A percentile compares a stretch with the other conserved stretches of the same genome.
Evolutionary conservation across 2,329 filamentous ascomycete species (phyloP).

Genomic region (Chaetomium strumarium): DNA sequence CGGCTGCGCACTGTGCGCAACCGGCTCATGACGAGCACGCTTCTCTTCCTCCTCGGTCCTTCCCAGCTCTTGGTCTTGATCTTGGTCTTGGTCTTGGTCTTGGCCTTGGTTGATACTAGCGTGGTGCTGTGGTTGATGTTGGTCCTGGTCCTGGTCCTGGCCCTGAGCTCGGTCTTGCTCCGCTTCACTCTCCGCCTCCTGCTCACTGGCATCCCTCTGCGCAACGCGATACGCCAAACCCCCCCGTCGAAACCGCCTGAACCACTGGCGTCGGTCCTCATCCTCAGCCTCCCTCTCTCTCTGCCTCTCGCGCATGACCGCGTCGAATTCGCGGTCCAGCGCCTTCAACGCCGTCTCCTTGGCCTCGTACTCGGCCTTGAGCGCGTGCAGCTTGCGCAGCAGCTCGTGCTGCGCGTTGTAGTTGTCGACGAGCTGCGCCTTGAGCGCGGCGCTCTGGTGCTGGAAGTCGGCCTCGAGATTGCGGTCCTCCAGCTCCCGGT

Average conservation of each 20-base stretch:
- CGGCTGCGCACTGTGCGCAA: too few relatives aligned
- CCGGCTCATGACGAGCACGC: not conserved
- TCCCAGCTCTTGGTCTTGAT: too few relatives aligned
- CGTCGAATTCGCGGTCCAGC: constrained; percentile 3
- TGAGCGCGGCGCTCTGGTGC: constrained; percentile 16
- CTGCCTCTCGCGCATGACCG: not conserved
- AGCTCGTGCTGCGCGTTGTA: constrained; percentile 27
- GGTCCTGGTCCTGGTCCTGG: not conserved
- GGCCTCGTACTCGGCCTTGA: constrained; percentile 1
- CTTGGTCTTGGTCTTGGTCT: too few relatives aligned
- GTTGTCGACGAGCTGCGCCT: constrained; percentile 23
- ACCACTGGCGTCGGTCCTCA: constrained; percentile 11
- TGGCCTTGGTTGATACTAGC: too few relatives aligned
- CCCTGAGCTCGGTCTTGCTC: not conserved
- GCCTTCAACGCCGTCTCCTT: not conserved
- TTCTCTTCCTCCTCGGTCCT: not conserved
- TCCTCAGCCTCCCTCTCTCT: constrained; percentile 4
- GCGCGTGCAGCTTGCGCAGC: constrained; percentile 3
- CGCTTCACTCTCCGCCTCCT: not conserved
- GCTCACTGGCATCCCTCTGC: not conserved
- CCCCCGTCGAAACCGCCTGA: constrained; percentile 7
- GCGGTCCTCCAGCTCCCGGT: constrained; percentile 26
- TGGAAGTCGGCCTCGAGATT: constrained; percentile 31
- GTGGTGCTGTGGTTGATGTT: too few relatives aligned
- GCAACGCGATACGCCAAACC: constrained; percentile 7